Evolutionary conservation across 208 protist genomes (phyloP).

Genomic region (Acanthamoeba castellanii): DNA sequence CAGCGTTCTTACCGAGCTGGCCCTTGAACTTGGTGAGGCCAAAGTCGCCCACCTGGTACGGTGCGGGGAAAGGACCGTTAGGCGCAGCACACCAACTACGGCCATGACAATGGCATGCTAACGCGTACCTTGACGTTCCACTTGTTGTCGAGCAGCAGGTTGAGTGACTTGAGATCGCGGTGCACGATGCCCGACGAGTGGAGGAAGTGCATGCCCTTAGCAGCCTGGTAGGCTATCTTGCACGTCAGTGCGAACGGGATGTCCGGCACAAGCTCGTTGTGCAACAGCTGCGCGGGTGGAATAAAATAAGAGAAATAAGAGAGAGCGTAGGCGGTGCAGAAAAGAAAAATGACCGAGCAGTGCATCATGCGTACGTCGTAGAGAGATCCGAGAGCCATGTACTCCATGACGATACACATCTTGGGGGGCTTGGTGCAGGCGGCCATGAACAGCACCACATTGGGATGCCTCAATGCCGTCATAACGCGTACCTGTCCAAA

Average conservation of each 20-base stretch:
- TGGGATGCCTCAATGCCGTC: slow-evolving; percentile 79
- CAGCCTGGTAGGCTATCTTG: slow-evolving; percentile 28
- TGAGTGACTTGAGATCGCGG: slow-evolving; percentile 62
- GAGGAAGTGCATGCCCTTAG: slow-evolving; percentile 22
- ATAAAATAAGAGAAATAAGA: too few species aligned
- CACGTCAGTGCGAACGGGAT: not conserved
- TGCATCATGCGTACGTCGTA: slow-evolving; percentile 3
- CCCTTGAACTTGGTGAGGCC: slow-evolving; percentile 28
- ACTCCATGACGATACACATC: slow-evolving; percentile 64
- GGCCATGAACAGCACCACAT: slow-evolving; percentile 81
- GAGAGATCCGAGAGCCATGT: not conserved
- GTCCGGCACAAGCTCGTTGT: not conserved
- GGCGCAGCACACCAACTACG: too few species aligned
- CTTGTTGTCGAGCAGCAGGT: slow-evolving; percentile 64
- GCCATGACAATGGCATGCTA: too few species aligned
- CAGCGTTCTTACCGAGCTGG: not conserved
- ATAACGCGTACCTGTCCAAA: slow-evolving; percentile 58
- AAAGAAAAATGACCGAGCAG: too few species aligned
- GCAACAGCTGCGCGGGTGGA: not conserved
- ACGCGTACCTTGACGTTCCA: slow-evolving; percentile 66
- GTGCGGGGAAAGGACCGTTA: too few species aligned
- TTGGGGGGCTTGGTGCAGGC: slow-evolving; percentile 49
- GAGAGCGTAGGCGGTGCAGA: not conserved
- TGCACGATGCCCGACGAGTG: slow-evolving; percentile 64
- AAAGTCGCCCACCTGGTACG: slow-evolving; percentile 17